Evolutionary conservation across 768 basidiomycete genomes (phyloP), one percentile per base, ranked within the genome.

Genomic region (Brasilioporus rufonigricans): DNA sequence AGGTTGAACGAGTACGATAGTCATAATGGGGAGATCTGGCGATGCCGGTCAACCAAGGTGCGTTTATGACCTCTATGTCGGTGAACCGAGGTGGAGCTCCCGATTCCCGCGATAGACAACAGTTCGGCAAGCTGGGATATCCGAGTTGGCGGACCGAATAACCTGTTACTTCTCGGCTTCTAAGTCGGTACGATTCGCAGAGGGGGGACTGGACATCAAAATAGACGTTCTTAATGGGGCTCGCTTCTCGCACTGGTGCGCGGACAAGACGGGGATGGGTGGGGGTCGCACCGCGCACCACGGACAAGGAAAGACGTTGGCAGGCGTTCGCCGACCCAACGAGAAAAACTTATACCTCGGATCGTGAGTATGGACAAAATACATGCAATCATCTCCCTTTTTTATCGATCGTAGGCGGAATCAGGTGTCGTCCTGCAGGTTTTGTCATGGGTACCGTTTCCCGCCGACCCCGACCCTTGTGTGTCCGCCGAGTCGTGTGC

Each of bases 221-320:
- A 19, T 10, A 24, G 38, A 29, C 33, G 57, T 24, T 53, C 26
- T 52, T 59, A 52, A 39, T 54, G 36, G 39, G 14, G 14, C 11
- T 13, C 32, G 19, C 14, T 14, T 41, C 27, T 41, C 47, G 56
- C 56, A 62, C 63, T 16, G 53, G 58, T 55, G 62, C 50, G 59
- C 48, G 49, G 33, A 7, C 40, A 66, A 35, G 50, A 32, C 48
- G 59, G 57, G 49, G 43, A 54, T 56, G 47, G 7, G 45, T 13
- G 10, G 46, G 38, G 1, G 38, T n/a, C 43, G 48, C 55, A 48
- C 54, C 29, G 48, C 21, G 46, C 44, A 57, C 36, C n/a, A 36
- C 44, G 31, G 33, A 16, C 44, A 56, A 26, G 33, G 35, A 14
- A 46, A 56, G 26, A 38, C 24, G 35, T 19, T 48, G 23, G 31